Base-by-base conservation (phyloP, 78 protist species). In the Dictyostelium intermedium region DNA sequence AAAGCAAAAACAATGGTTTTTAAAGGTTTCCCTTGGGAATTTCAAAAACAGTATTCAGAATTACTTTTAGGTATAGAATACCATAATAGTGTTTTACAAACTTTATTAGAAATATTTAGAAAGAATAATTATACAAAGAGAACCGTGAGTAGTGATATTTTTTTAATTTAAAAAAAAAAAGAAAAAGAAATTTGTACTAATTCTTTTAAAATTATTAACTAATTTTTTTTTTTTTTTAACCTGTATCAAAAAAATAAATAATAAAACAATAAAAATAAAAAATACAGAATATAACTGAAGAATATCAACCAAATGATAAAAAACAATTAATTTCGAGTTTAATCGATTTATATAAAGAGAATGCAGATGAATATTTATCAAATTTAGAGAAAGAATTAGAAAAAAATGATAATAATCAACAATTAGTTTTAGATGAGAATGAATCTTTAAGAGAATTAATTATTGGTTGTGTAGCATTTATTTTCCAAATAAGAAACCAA, bases 51-150 rank as follows among this genome's bases (percentile, higher is more conserved):
- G 70, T 89, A 89, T 47, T 89, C 94, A 0, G 47, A 80, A 66
- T n/a, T 43, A 34, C 25, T 89, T 16, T 37, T 89, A 3, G 56
- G 74, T 69, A 66, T 89, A 47, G 94, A 89, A 50, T 78, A 78
- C 27, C 72, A 79, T 45, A 89, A 89, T 60, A 89, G 41, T 23
- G 39, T 80, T 45, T 80, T 89, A 66, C 47, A 27, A 70, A 80
- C 87, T 11, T 30, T 89, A 69, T 35, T 89, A 13, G 94, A 89
- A 50, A 89, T 89, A 37, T 89, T 89, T 41, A 78, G 79, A 50
- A 60, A n/a, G 53, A 74, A 89, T 80, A 77, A 43, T n/a, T 41
- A 77, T n/a, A 77, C 63, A 41, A 77, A 41, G 25, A 77, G 82
- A 41, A 41, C 25, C 25, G 82, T 43, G 41, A n/a, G 47, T 74